Evolutionary conservation across 2,329 filamentous ascomycete species (phyloP).

Genomic region (Sporothrix pallida): DNA sequence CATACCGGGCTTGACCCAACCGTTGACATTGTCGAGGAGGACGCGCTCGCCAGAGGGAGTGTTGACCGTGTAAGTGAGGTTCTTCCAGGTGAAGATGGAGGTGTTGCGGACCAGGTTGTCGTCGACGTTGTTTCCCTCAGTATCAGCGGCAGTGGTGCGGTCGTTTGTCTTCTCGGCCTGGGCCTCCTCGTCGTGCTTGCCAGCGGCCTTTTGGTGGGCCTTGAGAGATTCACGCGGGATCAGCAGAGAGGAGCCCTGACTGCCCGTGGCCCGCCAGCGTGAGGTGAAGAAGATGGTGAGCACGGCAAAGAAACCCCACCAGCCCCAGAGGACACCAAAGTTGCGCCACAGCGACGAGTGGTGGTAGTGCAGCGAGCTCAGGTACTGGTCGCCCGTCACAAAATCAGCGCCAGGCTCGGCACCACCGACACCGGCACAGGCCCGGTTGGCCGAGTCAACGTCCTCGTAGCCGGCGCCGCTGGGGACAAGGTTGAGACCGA

Average conservation of each 20-base stretch:
- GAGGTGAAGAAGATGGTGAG: slow-evolving; percentile 73
- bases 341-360: slow-evolving; percentile 77
- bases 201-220: not conserved
- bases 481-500: slow-evolving; percentile 70
- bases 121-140: not conserved
- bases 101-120: slow-evolving; percentile 62
- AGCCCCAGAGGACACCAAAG: slow-evolving; percentile 81
- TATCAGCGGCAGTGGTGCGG: not conserved
- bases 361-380: slow-evolving; percentile 56
- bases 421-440: slow-evolving; percentile 80
- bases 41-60: slow-evolving; percentile 65
- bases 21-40: slow-evolving; percentile 79
- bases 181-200: slow-evolving; percentile 14
- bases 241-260: slow-evolving; percentile 32
- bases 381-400: slow-evolving; percentile 66
- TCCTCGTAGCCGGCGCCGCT: slow-evolving; percentile 72
- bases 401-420: slow-evolving; percentile 65
- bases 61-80: slow-evolving; percentile 72
- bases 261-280: slow-evolving; percentile 30
- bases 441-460: slow-evolving; percentile 72
- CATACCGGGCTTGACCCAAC: slow-evolving; percentile 82
- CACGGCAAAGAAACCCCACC: slow-evolving; percentile 70
- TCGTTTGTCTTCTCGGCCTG: not conserved
- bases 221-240: slow-evolving; percentile 37
- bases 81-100: slow-evolving; percentile 76